phyloP scores from a whole-genome alignment of 495 filamentous ascomycete species.

The Chaetomium tenue region DNA sequence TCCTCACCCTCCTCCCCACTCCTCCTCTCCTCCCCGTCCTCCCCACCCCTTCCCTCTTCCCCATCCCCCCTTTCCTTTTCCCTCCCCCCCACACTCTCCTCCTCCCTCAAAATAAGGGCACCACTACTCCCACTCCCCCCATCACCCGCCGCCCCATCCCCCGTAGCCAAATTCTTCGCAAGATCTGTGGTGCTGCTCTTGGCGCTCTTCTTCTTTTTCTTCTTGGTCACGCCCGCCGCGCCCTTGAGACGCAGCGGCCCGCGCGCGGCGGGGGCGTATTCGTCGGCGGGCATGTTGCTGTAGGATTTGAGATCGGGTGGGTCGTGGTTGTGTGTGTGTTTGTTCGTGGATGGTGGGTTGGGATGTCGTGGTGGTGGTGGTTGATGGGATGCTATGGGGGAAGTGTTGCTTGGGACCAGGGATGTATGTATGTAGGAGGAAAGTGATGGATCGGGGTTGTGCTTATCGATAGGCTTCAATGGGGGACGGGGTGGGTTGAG shows the following conservation, averaged over 20 bases:
- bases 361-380: not conserved
- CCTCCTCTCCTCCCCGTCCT: not conserved
- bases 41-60: too few species aligned
- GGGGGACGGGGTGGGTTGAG: too few species aligned
- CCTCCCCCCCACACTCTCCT: too few species aligned
- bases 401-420: too few species aligned
- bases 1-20: conserved; percentile 1
- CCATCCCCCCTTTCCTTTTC: too few species aligned
- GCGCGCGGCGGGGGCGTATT: conserved; percentile 64
- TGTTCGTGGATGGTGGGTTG: not conserved
- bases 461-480: not conserved
- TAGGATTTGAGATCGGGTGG: too few species aligned
- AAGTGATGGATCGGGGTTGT: too few species aligned
- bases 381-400: not conserved
- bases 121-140: conserved; percentile 17
- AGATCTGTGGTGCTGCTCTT: conserved; percentile 31
- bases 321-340: not conserved
- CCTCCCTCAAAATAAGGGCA: not conserved
- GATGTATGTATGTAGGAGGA: too few species aligned
- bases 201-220: conserved; percentile 56
- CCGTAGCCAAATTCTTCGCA: conserved; percentile 38
- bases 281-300: conserved; percentile 62
- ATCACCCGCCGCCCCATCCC: conserved; percentile 12
- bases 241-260: conserved; percentile 82
- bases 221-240: conserved; percentile 58